Evolutionary conservation across 2,329 filamentous ascomycete genomes (phyloP), one percentile per base, ranked within the genome.

Genomic region (Calcarisporium arbuscula): DNA sequence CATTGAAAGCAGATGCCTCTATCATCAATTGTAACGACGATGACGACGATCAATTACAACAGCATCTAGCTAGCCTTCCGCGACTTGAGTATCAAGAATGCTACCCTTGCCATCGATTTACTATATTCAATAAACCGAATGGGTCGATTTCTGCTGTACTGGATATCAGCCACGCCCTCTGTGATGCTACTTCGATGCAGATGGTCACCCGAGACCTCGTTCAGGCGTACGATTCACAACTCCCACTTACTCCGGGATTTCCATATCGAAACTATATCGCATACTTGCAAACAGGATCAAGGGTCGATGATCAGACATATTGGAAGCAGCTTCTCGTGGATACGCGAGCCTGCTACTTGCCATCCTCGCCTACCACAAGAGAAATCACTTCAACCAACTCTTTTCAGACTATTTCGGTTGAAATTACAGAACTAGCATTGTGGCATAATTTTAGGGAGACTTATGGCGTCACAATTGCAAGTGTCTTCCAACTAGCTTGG

Each of bases 401-500:
- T 25, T 14, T 25, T 9, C 22, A 25, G 14, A 25, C 22, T 25
- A 14, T 25, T 25, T 14, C 10, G 10, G 22, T 25, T 14, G 22
- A 25, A 14, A 14, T 25, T 14, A 9, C 22, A 10, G 22, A 25
- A 10, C 10, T 25, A 14, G 10, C 22, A 9, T 9, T 14, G 10
- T 9, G 10, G 22, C 10, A 25, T 10, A 25, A 14, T 10, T 25
- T 25, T 25, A 10, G 22, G 10, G 22, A 5, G 4, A 10, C 27
- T 8, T 10, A 35, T 4, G 15, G 27, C 5, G 26, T 35, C 14
- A 30, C 26, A 18, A 5, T 30, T 6, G 33, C 33, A 11, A 35
- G 8, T 14, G 18, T 35, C 17, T 30, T 30, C 19, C 12, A 35
- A 15, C 9, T 30, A 8, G 33, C 33, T 9, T 35, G 33, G 33